Conservation (phyloP, 2,329 filamentous ascomycete species). For the Grosmannia huntii region DNA sequence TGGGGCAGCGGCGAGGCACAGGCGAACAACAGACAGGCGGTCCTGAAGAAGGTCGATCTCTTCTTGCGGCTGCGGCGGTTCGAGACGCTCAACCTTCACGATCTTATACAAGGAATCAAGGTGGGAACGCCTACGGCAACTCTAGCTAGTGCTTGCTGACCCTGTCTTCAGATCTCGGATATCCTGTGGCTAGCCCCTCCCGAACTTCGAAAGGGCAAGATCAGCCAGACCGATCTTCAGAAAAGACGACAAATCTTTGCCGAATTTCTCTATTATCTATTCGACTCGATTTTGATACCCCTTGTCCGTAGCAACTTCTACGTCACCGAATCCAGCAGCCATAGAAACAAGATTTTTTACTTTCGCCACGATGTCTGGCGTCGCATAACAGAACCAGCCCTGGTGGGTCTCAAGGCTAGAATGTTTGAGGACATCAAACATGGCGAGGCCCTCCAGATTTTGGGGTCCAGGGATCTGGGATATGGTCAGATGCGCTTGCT, state of each 20-base stretch:
- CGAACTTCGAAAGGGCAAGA: conserved; percentile 33
- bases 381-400: conserved; percentile 57
- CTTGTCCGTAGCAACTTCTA: conserved; percentile 82
- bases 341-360: conserved; percentile 77
- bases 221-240: conserved; percentile 55
- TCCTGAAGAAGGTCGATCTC: conserved; percentile 59
- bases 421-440: conserved; percentile 70
- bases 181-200: conserved; percentile 62
- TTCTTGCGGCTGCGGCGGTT: conserved; percentile 71
- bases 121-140: conserved; percentile 26
- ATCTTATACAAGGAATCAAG: conserved; percentile 63
- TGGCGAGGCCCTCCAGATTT: conserved; percentile 39
- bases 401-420: conserved; percentile 50
- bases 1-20: conserved; percentile 51
- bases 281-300: conserved; percentile 84
- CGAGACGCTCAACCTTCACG: conserved; percentile 68
- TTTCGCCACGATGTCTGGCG: conserved; percentile 93
- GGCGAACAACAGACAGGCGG: conserved; percentile 42
- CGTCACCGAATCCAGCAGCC: conserved; percentile 75
- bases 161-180: conserved; percentile 40
- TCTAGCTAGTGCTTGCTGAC: neutral
- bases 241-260: conserved; percentile 71
- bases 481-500: conserved; percentile 70
- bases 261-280: conserved; percentile 83
- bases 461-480: conserved; percentile 54